Evolutionary conservation across 179 eudicot genomes (phyloP).

Genomic region (Beta macrorhiza): DNA sequence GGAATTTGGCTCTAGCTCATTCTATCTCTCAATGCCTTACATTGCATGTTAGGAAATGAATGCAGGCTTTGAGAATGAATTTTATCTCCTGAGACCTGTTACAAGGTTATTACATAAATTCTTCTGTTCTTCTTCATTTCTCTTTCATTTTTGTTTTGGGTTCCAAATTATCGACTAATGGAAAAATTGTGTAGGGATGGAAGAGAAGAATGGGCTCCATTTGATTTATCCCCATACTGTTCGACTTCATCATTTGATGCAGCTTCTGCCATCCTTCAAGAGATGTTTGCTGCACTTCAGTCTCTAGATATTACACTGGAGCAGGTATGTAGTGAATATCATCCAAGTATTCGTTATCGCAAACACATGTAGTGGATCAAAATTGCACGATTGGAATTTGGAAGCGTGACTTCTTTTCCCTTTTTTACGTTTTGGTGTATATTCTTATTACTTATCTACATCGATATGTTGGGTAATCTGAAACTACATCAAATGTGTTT

Average conservation of each 20-base stretch:
- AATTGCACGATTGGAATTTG: neutral
- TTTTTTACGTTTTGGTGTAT: neutral
- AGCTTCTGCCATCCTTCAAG: slow-evolving; percentile 75
- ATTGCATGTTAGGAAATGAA: slow-evolving; percentile 62
- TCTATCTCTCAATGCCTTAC: slow-evolving; percentile 17
- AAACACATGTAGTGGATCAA: neutral
- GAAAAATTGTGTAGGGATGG: slow-evolving; percentile 56
- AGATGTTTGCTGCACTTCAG: slow-evolving; percentile 57
- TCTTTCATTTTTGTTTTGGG: neutral
- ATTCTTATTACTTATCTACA: neutral
- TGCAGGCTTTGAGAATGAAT: slow-evolving; percentile 96
- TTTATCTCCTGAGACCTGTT: slow-evolving; percentile 64
- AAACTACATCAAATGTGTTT: neutral
- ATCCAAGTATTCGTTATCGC: neutral
- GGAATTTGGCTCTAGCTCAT: neutral
- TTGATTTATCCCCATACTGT: slow-evolving; percentile 75
- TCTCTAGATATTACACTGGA: slow-evolving; percentile 71
- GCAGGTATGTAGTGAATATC: slow-evolving; percentile 50
- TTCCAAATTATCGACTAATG: neutral
- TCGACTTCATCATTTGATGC: slow-evolving; percentile 76
- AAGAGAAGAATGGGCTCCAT: slow-evolving; percentile 82
- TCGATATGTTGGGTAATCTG: neutral
- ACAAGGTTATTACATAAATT: slow-evolving; percentile 43
- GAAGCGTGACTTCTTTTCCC: neutral
- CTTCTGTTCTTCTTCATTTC: slow-evolving; percentile 13